Conservation (phyloP, 164 flowering plant species). For the Warburgia ugandensis region DNA sequence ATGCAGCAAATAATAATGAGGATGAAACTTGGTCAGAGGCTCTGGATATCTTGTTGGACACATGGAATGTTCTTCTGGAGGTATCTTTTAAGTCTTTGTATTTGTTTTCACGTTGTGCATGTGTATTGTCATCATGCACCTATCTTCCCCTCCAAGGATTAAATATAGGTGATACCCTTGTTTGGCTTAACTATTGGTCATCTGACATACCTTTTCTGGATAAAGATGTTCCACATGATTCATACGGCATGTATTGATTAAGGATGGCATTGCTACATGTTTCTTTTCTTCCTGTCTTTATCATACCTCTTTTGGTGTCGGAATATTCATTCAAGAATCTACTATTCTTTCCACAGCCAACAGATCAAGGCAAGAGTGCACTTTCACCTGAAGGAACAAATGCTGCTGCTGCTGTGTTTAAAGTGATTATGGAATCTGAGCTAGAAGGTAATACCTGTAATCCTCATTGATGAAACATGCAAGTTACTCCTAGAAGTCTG, state of each 20-base stretch:
- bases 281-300: background rate
- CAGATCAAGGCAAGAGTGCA: conserved; percentile 26
- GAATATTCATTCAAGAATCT: background rate
- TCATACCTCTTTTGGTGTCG: background rate
- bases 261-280: background rate
- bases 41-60: conserved; percentile 82
- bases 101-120: too few species aligned
- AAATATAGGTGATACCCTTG: too few species aligned
- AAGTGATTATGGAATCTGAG: conserved; percentile 69
- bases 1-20: conserved; percentile 38
- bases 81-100: conserved; percentile 32
- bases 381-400: conserved; percentile 64
- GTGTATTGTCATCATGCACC: too few species aligned
- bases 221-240: conserved; percentile 6
- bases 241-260: background rate
- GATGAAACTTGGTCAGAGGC: conserved; percentile 96
- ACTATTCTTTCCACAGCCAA: conserved; percentile 34
- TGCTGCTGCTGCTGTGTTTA: conserved; percentile 66
- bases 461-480: too few species aligned
- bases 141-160: background rate
- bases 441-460: conserved; percentile 53
- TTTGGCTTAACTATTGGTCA: too few species aligned
- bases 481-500: too few species aligned
- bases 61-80: conserved; percentile 78
- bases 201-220: too few species aligned